Evolutionary conservation across 495 filamentous ascomycete species (phyloP).

Genomic region (Lasiosphaeris hirsuta): DNA sequence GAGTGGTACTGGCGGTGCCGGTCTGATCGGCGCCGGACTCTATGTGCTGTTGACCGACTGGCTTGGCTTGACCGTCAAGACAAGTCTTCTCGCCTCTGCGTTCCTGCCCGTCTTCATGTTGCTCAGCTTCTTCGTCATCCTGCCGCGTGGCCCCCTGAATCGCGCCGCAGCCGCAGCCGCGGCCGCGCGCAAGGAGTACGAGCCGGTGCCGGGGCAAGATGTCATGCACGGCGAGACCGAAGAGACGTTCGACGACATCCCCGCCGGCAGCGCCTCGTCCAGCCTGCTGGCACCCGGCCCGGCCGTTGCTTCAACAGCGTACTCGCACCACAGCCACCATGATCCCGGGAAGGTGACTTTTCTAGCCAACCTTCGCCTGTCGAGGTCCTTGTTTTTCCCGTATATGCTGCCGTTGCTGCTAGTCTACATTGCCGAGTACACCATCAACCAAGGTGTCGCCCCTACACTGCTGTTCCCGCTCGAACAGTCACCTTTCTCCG

Average conservation of each 20-base stretch:
- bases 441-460: conserved; percentile 89
- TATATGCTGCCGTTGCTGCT: conserved; percentile 87
- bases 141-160: conserved; percentile 62
- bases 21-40: conserved; percentile 77
- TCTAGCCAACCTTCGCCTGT: conserved; percentile 39
- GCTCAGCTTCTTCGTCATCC: conserved; percentile 73
- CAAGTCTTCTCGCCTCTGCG: conserved; percentile 70
- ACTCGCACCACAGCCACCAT: conserved; percentile 2
- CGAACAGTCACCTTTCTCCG: conserved; percentile 65
- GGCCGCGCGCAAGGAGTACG: conserved; percentile 36
- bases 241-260: conserved; percentile 36
- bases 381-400: conserved; percentile 45
- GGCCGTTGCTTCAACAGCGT: conserved; percentile 27
- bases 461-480: conserved; percentile 89
- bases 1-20: conserved; percentile 87
- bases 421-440: conserved; percentile 94
- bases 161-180: conserved; percentile 11
- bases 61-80: conserved; percentile 64
- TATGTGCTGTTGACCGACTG: conserved; percentile 84
- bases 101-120: conserved; percentile 80
- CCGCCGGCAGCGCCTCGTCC: conserved; percentile 27
- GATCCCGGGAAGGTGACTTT: conserved; percentile 39
- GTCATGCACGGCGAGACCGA: background rate
- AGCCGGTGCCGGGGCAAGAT: conserved; percentile 41
- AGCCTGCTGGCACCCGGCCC: conserved; percentile 37